Base-by-base conservation (phyloP, 2,329 filamentous ascomycete species). In the Coniochaeta ligniaria region DNA sequence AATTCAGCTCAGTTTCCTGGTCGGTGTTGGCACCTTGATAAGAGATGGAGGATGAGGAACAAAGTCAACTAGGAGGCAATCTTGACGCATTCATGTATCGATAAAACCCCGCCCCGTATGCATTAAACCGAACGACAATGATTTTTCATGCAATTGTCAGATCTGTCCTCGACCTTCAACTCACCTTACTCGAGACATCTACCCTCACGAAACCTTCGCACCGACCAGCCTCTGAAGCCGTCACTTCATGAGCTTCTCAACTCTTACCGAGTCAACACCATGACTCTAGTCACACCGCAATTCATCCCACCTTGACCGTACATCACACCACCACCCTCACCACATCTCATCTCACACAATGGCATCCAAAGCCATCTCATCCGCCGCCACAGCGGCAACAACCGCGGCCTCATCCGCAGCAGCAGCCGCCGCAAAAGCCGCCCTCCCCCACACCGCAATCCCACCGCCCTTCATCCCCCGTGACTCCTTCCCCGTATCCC, bases 401-500 rank as follows among this genome's bases (percentile, higher is more conserved):
- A 16, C 54, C 14, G 36, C 55, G 20, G 38, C 22, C 35, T 17
- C 56, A 35, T 12, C 24, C 24, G 17, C 31, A 12, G 33, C 55
- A 36, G 20, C 55, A 8, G 17, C 35, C 5, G 3, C 33, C 35
- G 59, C 60, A 17, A 62, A 57, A 35, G 56, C 56, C 52, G 62
- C 63, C 54, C 59, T 54, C 17, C 17, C 45, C 11, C 55, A 60
- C 43, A 58, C 54, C 20, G 59, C 60, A 31, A 20, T 47, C 41
- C 26, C 52, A 14, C 35, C 66, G n/a, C 47, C 73, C 68, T 96
- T 98, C 76, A 74, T 88, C 47, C 91, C 95, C 28, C 91, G 94
- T 67, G 73, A 79, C 65, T 76, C 78, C 59, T 98, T 96, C 74
- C 86, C 88, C 43, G 78, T 87, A 50, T 88, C 94, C 60, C 70